Base-by-base conservation (phyloP, 495 filamentous ascomycete genomes). In the Parmelia sp. region DNA sequence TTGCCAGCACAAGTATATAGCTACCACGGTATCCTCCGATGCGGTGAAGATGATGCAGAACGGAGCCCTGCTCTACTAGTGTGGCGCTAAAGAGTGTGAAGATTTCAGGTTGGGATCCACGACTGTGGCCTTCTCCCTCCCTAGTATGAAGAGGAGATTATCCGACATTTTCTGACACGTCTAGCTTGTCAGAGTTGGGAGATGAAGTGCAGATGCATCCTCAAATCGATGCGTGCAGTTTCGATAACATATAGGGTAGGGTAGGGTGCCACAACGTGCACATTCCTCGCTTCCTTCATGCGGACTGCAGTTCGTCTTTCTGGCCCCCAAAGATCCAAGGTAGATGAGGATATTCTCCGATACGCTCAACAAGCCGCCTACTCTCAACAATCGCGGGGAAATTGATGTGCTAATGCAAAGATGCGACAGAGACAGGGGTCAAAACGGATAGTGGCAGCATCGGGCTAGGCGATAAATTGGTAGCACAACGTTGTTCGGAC, bases 41-140 rank as follows among this genome's bases (percentile, higher is more conserved):
- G 31, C 6, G 37, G 40, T 49, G 35, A 36, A n/a, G 53, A 60
- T 62, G 49, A 66, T 57, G 59, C 61, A 57, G 59, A 51, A 66
- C 64, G 67, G 67, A 61, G 60, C 45, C 67, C 65, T 69, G 67
- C 67, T 66, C 63, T 62, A 31, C 60, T 69, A 69, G 67, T 60
- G 60, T 63, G 14, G 59, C 63, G 67, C 67, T 69, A 69, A 40
- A n/a, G 21, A 23, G 57, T 33, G 56, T 42, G n/a, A 33, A 57
- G 61, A 57, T 49, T 53, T 35, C 47, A 63, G 21, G 21, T 31
- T 57, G 61, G 42, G 53, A 57, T 23, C 39, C 51, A 45, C 36
- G 49, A 31, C 33, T 44, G 35, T 37, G 51, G 51, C 29, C 31
- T 55, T 55, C 29, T 47, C 61, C 29, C 39, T 57, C 39, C 49